These are phyloP conservation scores for Alternaria novae-zelandiae DNA, from an alignment of 2,329 filamentous ascomycete species.

Conservation along the genomic window DNA sequence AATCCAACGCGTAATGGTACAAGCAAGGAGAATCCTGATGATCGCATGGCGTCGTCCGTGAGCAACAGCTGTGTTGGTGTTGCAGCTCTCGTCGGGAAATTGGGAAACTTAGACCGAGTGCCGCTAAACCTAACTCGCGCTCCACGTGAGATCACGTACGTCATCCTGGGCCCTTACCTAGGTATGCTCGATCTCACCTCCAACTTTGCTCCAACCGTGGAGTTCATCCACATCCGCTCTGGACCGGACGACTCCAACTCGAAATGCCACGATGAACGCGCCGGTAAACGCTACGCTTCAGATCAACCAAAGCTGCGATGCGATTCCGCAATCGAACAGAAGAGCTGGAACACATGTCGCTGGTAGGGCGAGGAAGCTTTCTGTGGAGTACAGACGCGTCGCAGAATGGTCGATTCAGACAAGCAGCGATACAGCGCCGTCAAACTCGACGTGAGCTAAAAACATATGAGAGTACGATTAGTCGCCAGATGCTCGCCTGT, in stretches of 20 bases:
- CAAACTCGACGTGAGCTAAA: no score
- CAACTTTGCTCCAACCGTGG: background rate
- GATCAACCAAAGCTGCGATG: no score
- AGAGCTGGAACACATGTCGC: no score
- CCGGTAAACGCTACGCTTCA: no score
- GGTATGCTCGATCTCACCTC: background rate
- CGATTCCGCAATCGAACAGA: no score
- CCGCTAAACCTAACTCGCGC: background rate
- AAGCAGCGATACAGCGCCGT: no score
- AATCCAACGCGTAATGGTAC: background rate
- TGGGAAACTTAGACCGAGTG: background rate
- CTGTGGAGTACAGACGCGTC: no score
- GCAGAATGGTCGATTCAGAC: no score
- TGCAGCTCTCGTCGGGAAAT: background rate
- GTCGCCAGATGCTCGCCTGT: no score
- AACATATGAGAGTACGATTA: no score
- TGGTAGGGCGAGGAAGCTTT: no score
- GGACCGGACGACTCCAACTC: background rate
- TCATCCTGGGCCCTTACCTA: background rate
- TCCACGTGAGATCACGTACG: background rate
- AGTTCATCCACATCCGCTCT: background rate
- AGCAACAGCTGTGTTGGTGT: background rate
- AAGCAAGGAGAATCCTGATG: background rate
- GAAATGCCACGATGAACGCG: background rate
- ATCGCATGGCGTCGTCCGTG: background rate